These are phyloP conservation scores for Lobosporangium transversale DNA, from an alignment of 192 early-diverging fungal species.

Conservation along the genomic window DNA sequence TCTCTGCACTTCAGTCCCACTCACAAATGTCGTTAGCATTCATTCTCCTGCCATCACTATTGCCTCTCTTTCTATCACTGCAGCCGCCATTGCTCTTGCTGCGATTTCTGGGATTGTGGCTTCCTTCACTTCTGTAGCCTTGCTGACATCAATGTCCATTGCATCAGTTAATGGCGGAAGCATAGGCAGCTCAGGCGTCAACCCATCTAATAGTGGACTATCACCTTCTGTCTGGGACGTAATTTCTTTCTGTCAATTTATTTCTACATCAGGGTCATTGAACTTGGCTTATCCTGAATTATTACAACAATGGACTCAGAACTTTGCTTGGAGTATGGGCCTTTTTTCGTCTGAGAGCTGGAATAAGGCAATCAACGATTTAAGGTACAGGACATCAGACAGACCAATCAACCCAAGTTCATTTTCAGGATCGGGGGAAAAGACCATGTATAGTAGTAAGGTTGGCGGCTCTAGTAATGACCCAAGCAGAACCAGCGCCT, in stretches of 20 bases:
- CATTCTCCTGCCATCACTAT: slow-evolving; percentile 32
- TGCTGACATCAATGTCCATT: slow-evolving; percentile 17
- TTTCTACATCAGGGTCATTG: slow-evolving; percentile 45
- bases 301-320: slow-evolving; percentile 43
- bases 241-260: slow-evolving; percentile 51
- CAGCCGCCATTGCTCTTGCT: slow-evolving; percentile 13
- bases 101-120: slow-evolving; percentile 24
- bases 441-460: slow-evolving; percentile 2
- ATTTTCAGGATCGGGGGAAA: background rate
- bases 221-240: slow-evolving; percentile 45
- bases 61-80: slow-evolving; percentile 26
- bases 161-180: slow-evolving; percentile 5
- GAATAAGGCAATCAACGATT: slow-evolving; percentile 24
- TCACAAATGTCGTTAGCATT: slow-evolving; percentile 34
- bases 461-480: background rate
- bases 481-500: background rate
- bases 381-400: slow-evolving; percentile 19
- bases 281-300: slow-evolving; percentile 43
- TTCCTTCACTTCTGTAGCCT: slow-evolving; percentile 26
- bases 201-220: background rate
- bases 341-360: slow-evolving; percentile 14
- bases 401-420: no score
- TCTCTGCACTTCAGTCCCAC: slow-evolving; percentile 30
- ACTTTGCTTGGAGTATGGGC: slow-evolving; percentile 55
- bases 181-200: background rate